Conservation (phyloP, 2,329 filamentous ascomycete genomes). For the Fusarium ramigenum region DNA sequence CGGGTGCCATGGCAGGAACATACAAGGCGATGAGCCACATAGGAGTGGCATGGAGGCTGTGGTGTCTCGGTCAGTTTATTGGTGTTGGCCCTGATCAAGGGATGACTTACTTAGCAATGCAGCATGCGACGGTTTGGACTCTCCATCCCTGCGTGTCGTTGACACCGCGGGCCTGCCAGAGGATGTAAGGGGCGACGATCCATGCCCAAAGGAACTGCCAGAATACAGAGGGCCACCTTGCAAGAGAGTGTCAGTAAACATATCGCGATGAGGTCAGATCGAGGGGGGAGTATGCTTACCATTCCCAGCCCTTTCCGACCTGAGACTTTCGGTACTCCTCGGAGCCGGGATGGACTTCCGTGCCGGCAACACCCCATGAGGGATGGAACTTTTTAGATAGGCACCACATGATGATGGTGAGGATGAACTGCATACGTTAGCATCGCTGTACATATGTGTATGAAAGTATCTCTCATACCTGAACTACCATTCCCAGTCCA, state of each 20-base stretch:
- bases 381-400: conserved; percentile 72
- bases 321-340: conserved; percentile 58
- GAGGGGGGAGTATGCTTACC: conserved; percentile 52
- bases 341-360: conserved; percentile 65
- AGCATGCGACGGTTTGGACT: conserved; percentile 66
- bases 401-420: conserved; percentile 69
- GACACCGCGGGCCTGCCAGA: conserved; percentile 69
- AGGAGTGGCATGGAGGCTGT: conserved; percentile 70
- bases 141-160: conserved; percentile 74
- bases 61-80: conserved; percentile 10
- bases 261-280: neutral
- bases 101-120: conserved; percentile 54
- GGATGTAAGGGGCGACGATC: conserved; percentile 67
- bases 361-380: conserved; percentile 68
- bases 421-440: conserved; percentile 57
- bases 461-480: conserved; percentile 63
- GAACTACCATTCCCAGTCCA: conserved; percentile 62
- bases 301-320: conserved; percentile 69
- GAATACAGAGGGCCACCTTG: conserved; percentile 68
- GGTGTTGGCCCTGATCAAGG: neutral
- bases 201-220: conserved; percentile 74
- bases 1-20: conserved; percentile 57
- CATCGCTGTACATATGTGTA: rapidly evolving
- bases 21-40: conserved; percentile 72
- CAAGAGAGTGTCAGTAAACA: neutral